A percentile compares a stretch with the other conserved stretches of the same genome.
Evolutionary conservation across 176 grass and related monocot species (phyloP).

Genomic region (Calamus simplicifolius): DNA sequence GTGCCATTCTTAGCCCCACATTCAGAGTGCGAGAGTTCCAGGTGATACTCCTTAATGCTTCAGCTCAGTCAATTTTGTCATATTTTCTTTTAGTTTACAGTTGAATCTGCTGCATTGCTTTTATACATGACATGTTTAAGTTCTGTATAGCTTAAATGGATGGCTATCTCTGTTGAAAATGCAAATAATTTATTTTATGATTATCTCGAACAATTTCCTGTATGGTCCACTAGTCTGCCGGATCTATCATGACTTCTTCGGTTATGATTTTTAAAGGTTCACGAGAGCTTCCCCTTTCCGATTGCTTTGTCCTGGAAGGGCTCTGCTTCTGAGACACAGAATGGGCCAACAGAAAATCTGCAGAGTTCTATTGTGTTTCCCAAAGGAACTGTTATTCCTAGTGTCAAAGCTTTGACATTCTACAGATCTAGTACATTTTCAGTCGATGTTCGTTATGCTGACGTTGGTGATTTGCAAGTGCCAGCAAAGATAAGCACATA

Average conservation of each 20-base stretch:
- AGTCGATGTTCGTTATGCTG: constrained; percentile 54
- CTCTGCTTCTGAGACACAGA: constrained; percentile 30
- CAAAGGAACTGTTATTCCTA: constrained; percentile 62
- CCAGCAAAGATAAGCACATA: constrained; percentile 76
- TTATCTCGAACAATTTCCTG: too few species aligned
- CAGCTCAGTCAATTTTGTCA: background rate
- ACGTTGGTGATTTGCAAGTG: constrained; percentile 35
- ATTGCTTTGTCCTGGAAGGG: constrained; percentile 74
- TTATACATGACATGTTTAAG: background rate
- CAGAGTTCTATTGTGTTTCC: constrained; percentile 62
- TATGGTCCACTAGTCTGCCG: too few species aligned
- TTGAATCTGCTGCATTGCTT: too few species aligned
- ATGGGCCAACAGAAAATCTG: constrained; percentile 23
- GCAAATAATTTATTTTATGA: too few species aligned
- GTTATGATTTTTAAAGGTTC: constrained; percentile 38
- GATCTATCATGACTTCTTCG: too few species aligned
- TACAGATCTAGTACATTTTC: constrained; percentile 61
- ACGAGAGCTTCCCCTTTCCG: constrained; percentile 76
- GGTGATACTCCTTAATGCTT: constrained; percentile 28
- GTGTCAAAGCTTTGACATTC: constrained; percentile 67
- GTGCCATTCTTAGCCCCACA: constrained; percentile 85
- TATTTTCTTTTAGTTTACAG: too few species aligned
- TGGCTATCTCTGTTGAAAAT: too few species aligned
- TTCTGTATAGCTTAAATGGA: background rate
- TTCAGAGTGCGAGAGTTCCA: constrained; percentile 95